Evolutionary conservation across 208 protist species (phyloP), one percentile per base, ranked within the genome.

Genomic region (Vickermania spadyakhi): DNA sequence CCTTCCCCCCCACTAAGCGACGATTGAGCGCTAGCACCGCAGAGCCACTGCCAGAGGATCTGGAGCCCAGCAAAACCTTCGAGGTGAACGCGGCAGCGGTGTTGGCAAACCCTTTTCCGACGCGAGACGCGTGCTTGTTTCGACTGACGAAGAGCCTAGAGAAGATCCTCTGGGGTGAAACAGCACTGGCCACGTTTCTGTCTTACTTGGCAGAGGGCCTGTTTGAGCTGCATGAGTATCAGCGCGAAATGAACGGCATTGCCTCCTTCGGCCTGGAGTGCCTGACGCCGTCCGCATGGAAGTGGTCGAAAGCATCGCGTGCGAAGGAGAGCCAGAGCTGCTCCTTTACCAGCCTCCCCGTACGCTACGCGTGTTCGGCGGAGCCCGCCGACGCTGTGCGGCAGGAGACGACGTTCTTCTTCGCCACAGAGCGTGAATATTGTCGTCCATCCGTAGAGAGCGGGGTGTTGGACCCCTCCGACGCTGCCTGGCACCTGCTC

Each of bases 191-290:
- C 62, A 58, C 64, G 11, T 91, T 91, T 68, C 84, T 83, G 45
- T 68, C 42, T 49, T 60, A 70, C 52, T 72, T 79, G 14, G 71
- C 79, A 1, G 57, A 70, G 22, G 75, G 62, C 58, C 73, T 94
- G 31, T 80, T 71, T 57, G 68, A 71, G 26, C 52, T 83, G 2
- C 73, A 80, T 55, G 65, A 73, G 41, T 94, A 84, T 58, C 66
- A 68, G 14, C 81, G 83, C 14, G 84, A 94, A 56, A 55, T 91
- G 28, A 63, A 57, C 0, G 81, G 79, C n/a, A 86, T 91, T 41
- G 25, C 74, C 11, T 70, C 70, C 27, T 86, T 84, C 70, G 84
- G 84, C 22, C 52, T 91, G 14, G 77, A 94, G 56, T 52, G 58
- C 31, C 51, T 93, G 25, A 52, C 63, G 1, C 64, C 70, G 4